Evolutionary conservation across 1,284 basidiomycete species (phyloP).

Genomic region (Sporisorium scitamineum): DNA sequence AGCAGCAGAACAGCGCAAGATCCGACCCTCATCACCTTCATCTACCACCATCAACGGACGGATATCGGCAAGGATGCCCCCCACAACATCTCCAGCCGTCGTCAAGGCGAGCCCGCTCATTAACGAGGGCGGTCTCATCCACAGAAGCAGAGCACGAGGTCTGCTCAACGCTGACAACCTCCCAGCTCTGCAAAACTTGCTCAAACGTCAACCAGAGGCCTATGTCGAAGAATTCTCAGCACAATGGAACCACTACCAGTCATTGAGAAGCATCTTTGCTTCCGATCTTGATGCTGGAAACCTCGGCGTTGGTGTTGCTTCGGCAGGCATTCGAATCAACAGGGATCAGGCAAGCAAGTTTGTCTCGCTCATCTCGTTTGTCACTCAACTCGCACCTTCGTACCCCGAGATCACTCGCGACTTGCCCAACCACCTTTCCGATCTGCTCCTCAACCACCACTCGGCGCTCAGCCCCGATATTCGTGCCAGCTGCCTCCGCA

Average conservation of each 20-base stretch:
- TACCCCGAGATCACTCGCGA: conserved; percentile 59
- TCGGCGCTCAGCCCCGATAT: conserved; percentile 62
- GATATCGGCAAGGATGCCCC: conserved; percentile 21
- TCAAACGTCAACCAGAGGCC: conserved; percentile 87
- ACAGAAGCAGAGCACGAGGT: conserved; percentile 65
- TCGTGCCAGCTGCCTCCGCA: conserved; percentile 54
- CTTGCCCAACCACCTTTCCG: conserved; percentile 57
- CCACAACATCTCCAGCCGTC: conserved; percentile 40
- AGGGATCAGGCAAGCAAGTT: conserved; percentile 64
- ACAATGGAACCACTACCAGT: conserved; percentile 97
- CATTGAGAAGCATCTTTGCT: conserved; percentile 83
- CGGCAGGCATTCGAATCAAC: conserved; percentile 41
- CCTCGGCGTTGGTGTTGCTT: conserved; percentile 11
- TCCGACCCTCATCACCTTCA: neutral
- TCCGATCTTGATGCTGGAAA: conserved; percentile 50
- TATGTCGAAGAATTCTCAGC: conserved; percentile 98
- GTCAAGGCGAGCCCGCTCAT: conserved; percentile 52
- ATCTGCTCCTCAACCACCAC: conserved; percentile 65
- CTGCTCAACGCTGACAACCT: conserved; percentile 71
- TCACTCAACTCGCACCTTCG: conserved; percentile 74
- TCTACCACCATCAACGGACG: conserved; percentile 8
- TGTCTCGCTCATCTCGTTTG: conserved; percentile 61
- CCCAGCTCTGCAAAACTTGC: conserved; percentile 87
- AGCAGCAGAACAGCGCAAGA: neutral
- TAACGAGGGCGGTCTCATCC: conserved; percentile 60